Evolutionary conservation across 2,329 filamentous ascomycete species (phyloP), one percentile per base, ranked within the genome.

Genomic region (Biscogniauxia marginata): DNA sequence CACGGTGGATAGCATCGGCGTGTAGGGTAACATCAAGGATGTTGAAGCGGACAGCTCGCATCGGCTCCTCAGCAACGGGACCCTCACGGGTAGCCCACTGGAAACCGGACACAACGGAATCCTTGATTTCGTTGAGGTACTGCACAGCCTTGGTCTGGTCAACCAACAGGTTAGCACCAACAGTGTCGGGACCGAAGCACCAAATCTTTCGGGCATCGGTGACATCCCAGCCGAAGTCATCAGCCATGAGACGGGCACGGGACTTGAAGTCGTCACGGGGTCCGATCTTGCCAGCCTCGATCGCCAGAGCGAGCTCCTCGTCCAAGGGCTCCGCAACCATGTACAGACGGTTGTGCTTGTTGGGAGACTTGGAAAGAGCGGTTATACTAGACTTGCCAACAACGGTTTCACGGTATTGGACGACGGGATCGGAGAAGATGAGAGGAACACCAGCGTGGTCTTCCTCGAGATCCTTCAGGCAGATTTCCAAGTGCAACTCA

Each of bases 311-410:
- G 60, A 99, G 88, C 70, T 98, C 95, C 85, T 99, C 95, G 47
- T 86, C 86, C 55, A 99, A 84, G 70, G 95, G 95, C 80, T 92
- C 82, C 65, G 95, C 95, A 78, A 85, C 86, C 81, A 99, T 88
- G 85, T 98, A 99, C 61, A 99, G 85, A 92, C 95, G 93, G 87
- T 99, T 99, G 90, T 99, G 95, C 91, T 99, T 99, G 90, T 99
- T 99, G 83, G 95, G 95, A 49, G 95, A 99, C 86, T 99, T 99
- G 79, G 95, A 98, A 73, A 99, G 85, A 68, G 95, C 95, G 73
- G 91, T 96, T 73, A 98, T 98, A 85, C 87, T 91, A 54, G 95
- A 98, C 75, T 86, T 87, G 72, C 65, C 84, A 69, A 79, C 78
- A 73, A 99, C 93, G 65, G 93, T 96, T 87, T 99, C 95, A 86